Base-by-base conservation (phyloP, 2,329 filamentous ascomycete species). In the Helotiales sp. region DNA sequence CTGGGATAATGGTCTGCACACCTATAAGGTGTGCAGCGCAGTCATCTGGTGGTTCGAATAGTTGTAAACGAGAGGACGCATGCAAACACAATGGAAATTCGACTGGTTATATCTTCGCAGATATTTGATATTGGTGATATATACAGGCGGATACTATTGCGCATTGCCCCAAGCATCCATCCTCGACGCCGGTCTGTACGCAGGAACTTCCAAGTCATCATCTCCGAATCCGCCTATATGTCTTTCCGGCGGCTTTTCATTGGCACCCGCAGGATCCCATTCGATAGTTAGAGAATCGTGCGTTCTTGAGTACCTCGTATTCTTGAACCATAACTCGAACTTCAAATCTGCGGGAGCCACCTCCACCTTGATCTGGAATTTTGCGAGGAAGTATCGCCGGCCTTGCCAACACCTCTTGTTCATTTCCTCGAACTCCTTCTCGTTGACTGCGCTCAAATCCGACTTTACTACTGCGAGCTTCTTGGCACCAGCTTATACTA, bases 321-420 rank as follows among this genome's bases (percentile, higher is more conserved):
- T 74, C 1, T 66, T 71, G 57, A 75, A 77, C 76, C 76, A 79
- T 1, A 78, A 60, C 57, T 76, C 75, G 42, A 78, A 79, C 4
- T 70, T 64, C 31, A 86, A 71, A 55, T 86, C 83, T 0, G 84
- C 78, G 0, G 80, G 76, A 1, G 80, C 81, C 2, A 81, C 78
- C 31, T 83, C 73, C 5, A 83, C 81, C 52, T 82, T 77, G 0
- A 86, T 76, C 48, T 83, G 79, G 52, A 78, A 79, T 13, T 69
- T 69, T 40, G 73, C 76, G 7, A 75, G 61, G 44, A 73, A 77
- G 53, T 71, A 78, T 49, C 70, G 67, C 3, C 74, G 70, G n/a
- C 66, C 69, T 2, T 65, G 64, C 51, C 75, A 72, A n/a, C 73
- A 71, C 3, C 71, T 59, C 40, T 75, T 75, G 42, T 75, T 64